These are phyloP conservation scores for Penicillium cinerascens DNA, from an alignment of 495 filamentous ascomycete species.

Conservation along the genomic window DNA sequence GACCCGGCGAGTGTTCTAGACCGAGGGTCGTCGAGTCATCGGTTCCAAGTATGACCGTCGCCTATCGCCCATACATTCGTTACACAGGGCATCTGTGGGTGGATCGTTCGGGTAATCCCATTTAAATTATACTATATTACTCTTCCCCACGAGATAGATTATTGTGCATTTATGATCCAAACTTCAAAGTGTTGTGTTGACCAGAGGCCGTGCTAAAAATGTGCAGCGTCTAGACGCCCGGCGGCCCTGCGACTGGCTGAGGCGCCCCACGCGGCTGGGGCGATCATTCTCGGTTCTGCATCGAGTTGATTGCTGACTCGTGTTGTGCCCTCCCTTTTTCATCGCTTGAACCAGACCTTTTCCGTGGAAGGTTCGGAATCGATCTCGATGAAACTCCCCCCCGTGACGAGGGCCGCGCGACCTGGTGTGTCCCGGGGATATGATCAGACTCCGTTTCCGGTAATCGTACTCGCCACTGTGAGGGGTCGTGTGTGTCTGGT, in stretches of 20 bases:
- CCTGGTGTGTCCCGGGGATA: no score
- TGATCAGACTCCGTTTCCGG: constrained; percentile 5
- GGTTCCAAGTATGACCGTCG: constrained; percentile 1
- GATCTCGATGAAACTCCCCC: not conserved
- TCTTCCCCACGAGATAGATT: no score
- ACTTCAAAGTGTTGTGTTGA: no score
- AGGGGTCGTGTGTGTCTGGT: constrained; percentile 5
- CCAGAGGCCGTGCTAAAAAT: not conserved
- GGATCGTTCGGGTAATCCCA: not conserved
- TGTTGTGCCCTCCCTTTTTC: not conserved
- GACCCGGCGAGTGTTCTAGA: constrained; percentile 25
- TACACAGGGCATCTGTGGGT: not conserved
- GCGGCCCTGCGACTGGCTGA: constrained; percentile 1
- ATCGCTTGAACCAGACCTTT: constrained; percentile 13
- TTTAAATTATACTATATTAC: not conserved
- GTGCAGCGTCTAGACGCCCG: constrained; percentile 1
- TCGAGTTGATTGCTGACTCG: constrained; percentile 25
- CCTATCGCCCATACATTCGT: no score
- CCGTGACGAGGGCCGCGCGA: not conserved
- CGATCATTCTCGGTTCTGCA: constrained; percentile 20
- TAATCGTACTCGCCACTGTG: constrained; percentile 13
- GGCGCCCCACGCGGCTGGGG: constrained; percentile 22
- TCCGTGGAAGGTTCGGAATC: not conserved
- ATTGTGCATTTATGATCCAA: not conserved
- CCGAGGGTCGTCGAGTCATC: constrained; percentile 28